A percentile compares a stretch with the other conserved stretches of the same genome.
These are phyloP conservation scores for Mychonastes homosphaera DNA, from an alignment of 139 green algal species.

Conservation along the genomic window DNA sequence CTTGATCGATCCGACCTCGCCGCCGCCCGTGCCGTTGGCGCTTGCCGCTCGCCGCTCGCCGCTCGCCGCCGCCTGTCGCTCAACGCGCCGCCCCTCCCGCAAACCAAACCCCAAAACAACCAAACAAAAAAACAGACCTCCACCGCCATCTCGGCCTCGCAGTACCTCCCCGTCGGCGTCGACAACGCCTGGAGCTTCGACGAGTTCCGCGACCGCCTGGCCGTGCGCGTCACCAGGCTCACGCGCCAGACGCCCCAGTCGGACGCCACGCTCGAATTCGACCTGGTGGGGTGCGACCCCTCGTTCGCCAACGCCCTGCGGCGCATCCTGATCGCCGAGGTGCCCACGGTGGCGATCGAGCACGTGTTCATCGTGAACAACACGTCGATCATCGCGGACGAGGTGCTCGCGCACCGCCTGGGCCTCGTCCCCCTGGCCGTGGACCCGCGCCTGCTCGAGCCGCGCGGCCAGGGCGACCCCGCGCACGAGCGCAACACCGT, in stretches of 20 bases:
- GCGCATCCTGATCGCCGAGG: slow-evolving; percentile 88
- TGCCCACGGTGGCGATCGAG: slow-evolving; percentile 95
- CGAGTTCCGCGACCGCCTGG: slow-evolving; percentile 41
- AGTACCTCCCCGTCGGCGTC: slow-evolving; percentile 55
- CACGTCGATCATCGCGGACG: slow-evolving; percentile 86
- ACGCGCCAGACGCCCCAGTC: slow-evolving; percentile 26
- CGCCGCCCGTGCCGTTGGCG: neutral
- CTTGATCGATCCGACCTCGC: neutral
- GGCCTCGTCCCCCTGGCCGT: slow-evolving; percentile 79
- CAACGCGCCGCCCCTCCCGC: neutral
- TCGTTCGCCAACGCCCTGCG: slow-evolving; percentile 88
- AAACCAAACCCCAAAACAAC: too few species aligned
- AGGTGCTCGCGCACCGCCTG: slow-evolving; percentile 86
- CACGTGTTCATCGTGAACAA: slow-evolving; percentile 97
- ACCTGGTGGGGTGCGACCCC: slow-evolving; percentile 77
- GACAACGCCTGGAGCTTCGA: slow-evolving; percentile 66
- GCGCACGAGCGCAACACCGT: slow-evolving; percentile 54
- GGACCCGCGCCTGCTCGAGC: slow-evolving; percentile 69
- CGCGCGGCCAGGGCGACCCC: slow-evolving; percentile 22
- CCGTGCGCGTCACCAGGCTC: slow-evolving; percentile 21
- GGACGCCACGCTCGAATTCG: slow-evolving; percentile 69
- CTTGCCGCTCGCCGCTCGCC: neutral
- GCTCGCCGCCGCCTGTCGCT: neutral
- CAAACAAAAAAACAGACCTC: too few species aligned
- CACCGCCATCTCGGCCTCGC: slow-evolving; percentile 49